Evolutionary conservation across 129 eudicot genomes (phyloP).

Genomic region (sunflower (Helianthus annuus)): DNA sequence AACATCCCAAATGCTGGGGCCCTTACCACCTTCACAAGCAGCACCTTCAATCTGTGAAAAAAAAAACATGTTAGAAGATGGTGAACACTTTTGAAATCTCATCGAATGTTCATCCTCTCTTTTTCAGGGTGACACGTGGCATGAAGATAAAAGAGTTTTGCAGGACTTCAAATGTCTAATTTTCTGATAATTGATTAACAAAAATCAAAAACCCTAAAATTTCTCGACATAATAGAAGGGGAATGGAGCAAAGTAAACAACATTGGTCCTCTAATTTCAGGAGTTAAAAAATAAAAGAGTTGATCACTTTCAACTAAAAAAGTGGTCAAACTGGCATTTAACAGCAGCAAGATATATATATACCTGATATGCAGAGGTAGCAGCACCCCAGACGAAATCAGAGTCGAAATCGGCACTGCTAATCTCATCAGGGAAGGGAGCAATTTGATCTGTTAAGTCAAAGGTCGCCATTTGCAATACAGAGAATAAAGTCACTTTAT

Average conservation of each 20-base stretch:
- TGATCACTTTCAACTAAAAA: neutral
- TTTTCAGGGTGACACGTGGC: too few species aligned
- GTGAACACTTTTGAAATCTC: neutral
- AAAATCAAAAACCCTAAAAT: neutral
- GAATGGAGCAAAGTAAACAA: neutral
- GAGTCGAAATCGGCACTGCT: conserved; percentile 18
- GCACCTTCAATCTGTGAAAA: conserved; percentile 43
- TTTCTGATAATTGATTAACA: conserved; percentile 3
- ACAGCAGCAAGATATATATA: neutral
- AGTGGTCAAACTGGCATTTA: neutral
- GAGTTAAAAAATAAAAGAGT: too few species aligned
- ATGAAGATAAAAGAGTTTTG: neutral
- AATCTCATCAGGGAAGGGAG: conserved; percentile 9
- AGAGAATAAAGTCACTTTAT: neutral
- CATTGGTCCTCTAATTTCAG: too few species aligned
- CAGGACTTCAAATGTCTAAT: neutral
- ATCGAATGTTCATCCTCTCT: too few species aligned
- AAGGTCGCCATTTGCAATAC: neutral
- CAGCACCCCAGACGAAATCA: conserved; percentile 27
- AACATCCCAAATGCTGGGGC: conserved; percentile 47
- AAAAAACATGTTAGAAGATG: neutral
- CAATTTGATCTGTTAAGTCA: neutral
- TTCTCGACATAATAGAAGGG: neutral
- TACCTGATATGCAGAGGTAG: conserved; percentile 33
- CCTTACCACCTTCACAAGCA: conserved; percentile 43